Conservation (phyloP, 2,329 filamentous ascomycete species). For the Mycosphaerella arachidis region DNA sequence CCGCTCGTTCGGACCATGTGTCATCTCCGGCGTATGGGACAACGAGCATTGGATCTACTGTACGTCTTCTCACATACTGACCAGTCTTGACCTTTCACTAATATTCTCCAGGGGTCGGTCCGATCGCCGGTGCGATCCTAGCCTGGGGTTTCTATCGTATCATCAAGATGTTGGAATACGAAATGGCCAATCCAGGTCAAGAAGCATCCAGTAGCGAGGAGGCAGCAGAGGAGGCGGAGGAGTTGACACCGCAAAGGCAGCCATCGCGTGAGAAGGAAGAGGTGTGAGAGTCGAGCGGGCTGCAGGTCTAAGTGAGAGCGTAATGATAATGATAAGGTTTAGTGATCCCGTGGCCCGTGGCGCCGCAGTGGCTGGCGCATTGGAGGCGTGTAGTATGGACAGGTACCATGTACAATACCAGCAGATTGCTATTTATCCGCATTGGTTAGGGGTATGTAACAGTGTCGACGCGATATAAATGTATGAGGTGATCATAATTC, state of each 20-base stretch:
- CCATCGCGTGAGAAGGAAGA: constrained; percentile 5
- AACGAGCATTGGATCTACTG: constrained; percentile 25
- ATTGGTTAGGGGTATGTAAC: too few relatives aligned
- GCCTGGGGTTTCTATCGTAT: constrained; percentile 34
- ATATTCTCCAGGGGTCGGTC: constrained; percentile 28
- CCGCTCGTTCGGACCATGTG: constrained; percentile 32
- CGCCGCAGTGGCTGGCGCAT: not conserved
- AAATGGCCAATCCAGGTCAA: constrained; percentile 31
- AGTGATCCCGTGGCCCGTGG: too few relatives aligned
- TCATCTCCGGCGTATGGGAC: constrained; percentile 23
- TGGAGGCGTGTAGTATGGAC: not conserved
- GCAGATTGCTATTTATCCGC: not conserved
- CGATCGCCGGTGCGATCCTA: constrained; percentile 27
- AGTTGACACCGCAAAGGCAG: constrained; percentile 20
- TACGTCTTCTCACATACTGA: constrained; percentile 6
- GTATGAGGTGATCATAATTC: too few relatives aligned
- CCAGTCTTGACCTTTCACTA: not conserved
- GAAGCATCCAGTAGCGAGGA: constrained; percentile 20
- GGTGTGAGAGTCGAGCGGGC: not conserved
- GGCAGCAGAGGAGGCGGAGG: constrained; percentile 17
- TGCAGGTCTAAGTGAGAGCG: not conserved
- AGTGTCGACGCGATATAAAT: too few relatives aligned
- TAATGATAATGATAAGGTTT: constrained; percentile 1
- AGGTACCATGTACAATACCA: not conserved
- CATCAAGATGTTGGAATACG: constrained; percentile 33